Conservation (phyloP, 352 stramenopile species). For the Phytophthora podocarpi region DNA sequence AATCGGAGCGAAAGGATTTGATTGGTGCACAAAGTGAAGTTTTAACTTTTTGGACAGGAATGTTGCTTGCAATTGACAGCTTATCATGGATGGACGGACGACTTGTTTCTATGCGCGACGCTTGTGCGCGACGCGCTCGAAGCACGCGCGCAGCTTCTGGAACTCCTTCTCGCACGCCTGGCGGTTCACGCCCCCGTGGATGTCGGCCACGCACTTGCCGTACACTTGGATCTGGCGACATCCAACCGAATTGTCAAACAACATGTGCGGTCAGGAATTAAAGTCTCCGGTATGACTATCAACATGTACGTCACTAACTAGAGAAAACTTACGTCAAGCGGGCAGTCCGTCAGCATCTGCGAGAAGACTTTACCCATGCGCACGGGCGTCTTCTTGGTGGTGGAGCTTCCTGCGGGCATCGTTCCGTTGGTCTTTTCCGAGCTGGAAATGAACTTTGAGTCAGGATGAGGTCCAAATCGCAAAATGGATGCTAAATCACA, state of each 20-base stretch:
- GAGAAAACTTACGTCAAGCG: constrained; percentile 50
- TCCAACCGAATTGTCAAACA: background rate
- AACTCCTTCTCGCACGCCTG: constrained; percentile 76
- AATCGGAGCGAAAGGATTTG: background rate
- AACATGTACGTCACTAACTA: background rate
- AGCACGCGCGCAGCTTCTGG: constrained; percentile 70
- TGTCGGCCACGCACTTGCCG: constrained; percentile 73
- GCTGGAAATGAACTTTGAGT: constrained; percentile 1
- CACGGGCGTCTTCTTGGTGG: constrained; percentile 41
- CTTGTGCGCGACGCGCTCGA: constrained; percentile 53
- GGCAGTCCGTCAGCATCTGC: constrained; percentile 71
- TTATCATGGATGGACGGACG: background rate
- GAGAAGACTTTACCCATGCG: constrained; percentile 75
- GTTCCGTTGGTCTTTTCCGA: background rate
- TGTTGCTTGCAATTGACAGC: background rate
- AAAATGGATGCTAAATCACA: constrained; percentile 11
- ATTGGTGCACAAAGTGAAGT: constrained; percentile 21
- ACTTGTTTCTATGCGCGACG: constrained; percentile 31
- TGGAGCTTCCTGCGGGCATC: constrained; percentile 25
- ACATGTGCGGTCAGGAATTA: background rate
- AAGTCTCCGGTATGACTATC: no score
- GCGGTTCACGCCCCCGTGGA: constrained; percentile 56
- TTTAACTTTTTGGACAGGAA: constrained; percentile 3
- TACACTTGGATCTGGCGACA: constrained; percentile 74
- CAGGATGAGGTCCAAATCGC: constrained; percentile 10